A percentile compares a stretch with the other conserved stretches of the same genome.
phyloP scores from a whole-genome alignment of 345 rosid genomes.

The Excoecaria cochinchinensis region DNA sequence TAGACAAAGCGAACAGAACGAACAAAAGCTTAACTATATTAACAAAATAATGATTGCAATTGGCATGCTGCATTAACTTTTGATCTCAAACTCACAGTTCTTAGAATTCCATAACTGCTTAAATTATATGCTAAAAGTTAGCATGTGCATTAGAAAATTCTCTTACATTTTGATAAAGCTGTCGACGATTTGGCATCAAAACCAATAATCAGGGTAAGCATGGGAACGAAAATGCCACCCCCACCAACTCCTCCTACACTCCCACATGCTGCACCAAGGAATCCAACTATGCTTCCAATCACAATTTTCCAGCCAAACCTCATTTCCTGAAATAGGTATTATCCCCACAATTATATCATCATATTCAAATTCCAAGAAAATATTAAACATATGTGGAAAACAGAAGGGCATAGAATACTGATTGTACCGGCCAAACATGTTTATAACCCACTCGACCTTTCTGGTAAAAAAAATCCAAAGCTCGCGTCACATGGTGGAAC shows the following conservation, averaged over 20 bases:
- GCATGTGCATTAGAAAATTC: background rate
- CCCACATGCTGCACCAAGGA: constrained; percentile 88
- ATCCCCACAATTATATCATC: background rate
- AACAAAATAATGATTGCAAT: background rate
- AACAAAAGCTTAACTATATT: background rate
- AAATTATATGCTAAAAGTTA: background rate
- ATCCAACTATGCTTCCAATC: constrained; percentile 60
- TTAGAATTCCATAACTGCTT: background rate
- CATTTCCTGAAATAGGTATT: constrained; percentile 47
- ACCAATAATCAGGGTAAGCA: constrained; percentile 79
- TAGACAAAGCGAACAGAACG: constrained; percentile 23
- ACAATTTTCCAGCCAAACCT: constrained; percentile 73
- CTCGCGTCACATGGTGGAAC: background rate
- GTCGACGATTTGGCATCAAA: constrained; percentile 82
- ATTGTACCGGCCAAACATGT: constrained; percentile 45
- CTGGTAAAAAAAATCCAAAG: constrained; percentile 22
- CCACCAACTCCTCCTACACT: constrained; percentile 95
- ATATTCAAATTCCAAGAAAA: background rate
- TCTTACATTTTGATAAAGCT: constrained; percentile 81
- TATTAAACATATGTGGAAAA: background rate
- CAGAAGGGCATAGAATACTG: background rate
- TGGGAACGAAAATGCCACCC: constrained; percentile 81
- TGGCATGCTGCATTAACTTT: background rate
- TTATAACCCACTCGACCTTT: constrained; percentile 34
- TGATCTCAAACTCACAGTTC: background rate